Base-by-base conservation (phyloP, 305 asterid genomes). In the Fraxinus sp. region DNA sequence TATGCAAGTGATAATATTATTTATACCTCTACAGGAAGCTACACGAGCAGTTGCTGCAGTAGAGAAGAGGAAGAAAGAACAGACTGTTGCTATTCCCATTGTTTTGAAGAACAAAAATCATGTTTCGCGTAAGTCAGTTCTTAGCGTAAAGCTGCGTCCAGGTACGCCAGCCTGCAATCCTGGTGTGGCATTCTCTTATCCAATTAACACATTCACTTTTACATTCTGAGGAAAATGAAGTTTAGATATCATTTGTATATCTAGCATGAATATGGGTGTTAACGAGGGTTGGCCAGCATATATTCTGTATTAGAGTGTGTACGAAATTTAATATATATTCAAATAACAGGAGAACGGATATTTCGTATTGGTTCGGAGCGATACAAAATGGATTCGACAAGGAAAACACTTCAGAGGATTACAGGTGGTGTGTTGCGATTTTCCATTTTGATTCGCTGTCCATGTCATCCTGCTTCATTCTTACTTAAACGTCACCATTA, bases 351-450 rank as follows among this genome's bases (percentile, higher is more conserved):
- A 81, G 96, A 94, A 78, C 91, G 98, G 26, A 88, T 93, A 85
- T 97, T 93, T 87, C 96, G 97, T 78, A 83, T 94, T 91, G 98
- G 99, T 84, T 91, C 93, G 39, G 98, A 94, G 89, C 90, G 97
- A 79, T 94, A 97, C 90, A 94, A 84, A 90, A 94, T 97, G 98
- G 99, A 97, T 79, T 89, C 95, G 44, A 86, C 97, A 37, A 88
- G 97, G 89, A 94, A 92, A 87, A 92, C 97, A 3, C 93, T 94
- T 83, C 96, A 89, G 81, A 91, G 98, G 85, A 93, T 97, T 83
- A 86, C 95, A 91, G 95, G 97, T 92, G 86, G 88, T 87, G 76
- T 82, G 52, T 79, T 86, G 82, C 86, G 64, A 22, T 82, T 83
- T 81, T 41, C 80, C 78, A n/a, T 75, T 76, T 85, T 62, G 9